phyloP scores from a whole-genome alignment of 2,329 filamentous ascomycete species.

The Chaetomiaceae sp. region DNA sequence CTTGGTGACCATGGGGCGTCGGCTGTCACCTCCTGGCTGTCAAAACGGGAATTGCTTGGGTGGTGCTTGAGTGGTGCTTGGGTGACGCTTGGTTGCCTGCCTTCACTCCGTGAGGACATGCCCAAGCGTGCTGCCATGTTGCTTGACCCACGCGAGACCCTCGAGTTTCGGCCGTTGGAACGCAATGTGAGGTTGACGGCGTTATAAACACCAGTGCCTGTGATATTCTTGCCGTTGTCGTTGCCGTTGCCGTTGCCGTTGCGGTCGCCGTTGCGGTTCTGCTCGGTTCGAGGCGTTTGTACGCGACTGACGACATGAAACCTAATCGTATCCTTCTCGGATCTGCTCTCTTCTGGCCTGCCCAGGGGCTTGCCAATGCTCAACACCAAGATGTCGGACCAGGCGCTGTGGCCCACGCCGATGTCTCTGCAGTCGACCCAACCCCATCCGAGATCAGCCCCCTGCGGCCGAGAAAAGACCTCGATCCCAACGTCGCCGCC shows the following conservation, averaged over 20 bases:
- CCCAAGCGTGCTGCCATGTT: neutral
- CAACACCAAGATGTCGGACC: neutral
- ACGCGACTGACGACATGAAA: constrained; percentile 1
- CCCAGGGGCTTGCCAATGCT: neutral
- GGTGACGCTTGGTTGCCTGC: neutral
- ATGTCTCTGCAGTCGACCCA: neutral
- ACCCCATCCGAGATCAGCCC: neutral
- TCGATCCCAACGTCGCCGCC: constrained; percentile 14
- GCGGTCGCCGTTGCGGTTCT: neutral
- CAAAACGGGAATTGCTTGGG: neutral
- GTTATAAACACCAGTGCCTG: neutral
- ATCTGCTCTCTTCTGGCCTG: neutral
- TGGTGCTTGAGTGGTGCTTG: no score
- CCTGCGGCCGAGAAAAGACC: neutral
- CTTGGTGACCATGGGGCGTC: neutral
- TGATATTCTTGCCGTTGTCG: neutral
- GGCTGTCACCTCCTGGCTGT: neutral
- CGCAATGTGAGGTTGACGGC: neutral
- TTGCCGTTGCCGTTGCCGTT: neutral
- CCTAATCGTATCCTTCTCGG: neutral
- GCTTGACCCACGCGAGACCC: neutral
- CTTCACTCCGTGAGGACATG: neutral
- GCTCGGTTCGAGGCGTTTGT: neutral
- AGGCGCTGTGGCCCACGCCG: neutral
- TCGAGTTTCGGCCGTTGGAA: neutral